Evolutionary conservation across 1,139 yeast species (phyloP), one percentile per base, ranked within the genome.

Genomic region (Nadsonia commutata): DNA sequence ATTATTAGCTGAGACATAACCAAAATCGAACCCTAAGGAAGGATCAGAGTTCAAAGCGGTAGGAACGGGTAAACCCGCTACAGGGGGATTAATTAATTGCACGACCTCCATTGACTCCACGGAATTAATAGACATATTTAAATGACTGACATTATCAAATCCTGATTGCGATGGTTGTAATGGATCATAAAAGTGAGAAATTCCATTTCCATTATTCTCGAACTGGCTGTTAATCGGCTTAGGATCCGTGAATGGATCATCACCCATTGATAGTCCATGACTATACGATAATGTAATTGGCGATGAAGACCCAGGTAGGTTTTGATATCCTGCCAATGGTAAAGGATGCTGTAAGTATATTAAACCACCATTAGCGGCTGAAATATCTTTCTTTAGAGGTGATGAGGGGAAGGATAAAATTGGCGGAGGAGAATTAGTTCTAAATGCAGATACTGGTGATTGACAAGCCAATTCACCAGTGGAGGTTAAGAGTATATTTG

Each of bases 401-500:
- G 37, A 16, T 37, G 37, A 3, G 43, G 43, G 36, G 38, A 40
- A 19, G 33, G 44, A 2, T 38, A 39, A 9, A 38, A 42, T 20
- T 42, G 44, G 16, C 5, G 41, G 44, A 21, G 44, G 44, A 13
- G 39, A 11, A 20, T n/a, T n/a, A n/a, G n/a, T n/a, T n/a, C 23
- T 17, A 13, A 18, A 18, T 8, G 11, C 19, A 7, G 17, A 21
- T 19, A 31, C 11, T 20, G 40, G 38, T 37, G 43, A 40, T 36
- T 3, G 9, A 40, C 43, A 37, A 42, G 22, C 36, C 20, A 22
- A 20, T 31, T 22, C 41, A 42, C 39, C 20, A 36, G 36, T n/a
- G 33, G 44, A 2, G 41, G 40, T 36, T 39, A 39, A 31, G 45
- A 48, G 31, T 45, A 45, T 40, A 39, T 51, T 49, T 40, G 49